A percentile compares a stretch with the other conserved stretches of the same genome.
These are phyloP conservation scores for Blakeslea trispora DNA, from an alignment of 371 early-diverging fungal species.

Conservation along the genomic window DNA sequence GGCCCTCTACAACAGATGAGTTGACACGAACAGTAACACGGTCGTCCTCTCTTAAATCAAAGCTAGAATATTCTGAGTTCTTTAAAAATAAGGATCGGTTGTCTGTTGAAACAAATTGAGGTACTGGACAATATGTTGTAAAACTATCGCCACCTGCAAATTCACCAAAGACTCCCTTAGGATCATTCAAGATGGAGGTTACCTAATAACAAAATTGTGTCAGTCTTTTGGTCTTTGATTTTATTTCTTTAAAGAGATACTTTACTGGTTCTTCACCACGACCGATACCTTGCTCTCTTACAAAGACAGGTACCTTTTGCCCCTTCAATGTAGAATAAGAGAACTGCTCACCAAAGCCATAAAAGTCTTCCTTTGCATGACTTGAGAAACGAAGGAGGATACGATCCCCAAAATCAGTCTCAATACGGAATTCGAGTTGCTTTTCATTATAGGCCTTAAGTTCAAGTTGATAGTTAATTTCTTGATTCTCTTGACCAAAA, in stretches of 20 bases:
- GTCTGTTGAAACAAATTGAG: slow-evolving; percentile 46
- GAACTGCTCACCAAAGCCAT: slow-evolving; percentile 54
- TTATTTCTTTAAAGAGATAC: background rate
- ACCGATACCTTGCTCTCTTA: slow-evolving; percentile 43
- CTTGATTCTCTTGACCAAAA: slow-evolving; percentile 19
- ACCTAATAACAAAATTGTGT: background rate
- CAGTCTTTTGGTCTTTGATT: background rate
- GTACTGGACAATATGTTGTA: slow-evolving; percentile 40
- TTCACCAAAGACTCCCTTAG: slow-evolving; percentile 28
- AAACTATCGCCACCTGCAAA: slow-evolving; percentile 33
- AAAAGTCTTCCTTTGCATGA: slow-evolving; percentile 37
- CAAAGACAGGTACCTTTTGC: slow-evolving; percentile 48
- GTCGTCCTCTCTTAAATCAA: slow-evolving; percentile 37
- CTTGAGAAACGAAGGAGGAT: slow-evolving; percentile 26
- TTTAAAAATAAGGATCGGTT: slow-evolving; percentile 40
- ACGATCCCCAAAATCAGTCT: slow-evolving; percentile 15
- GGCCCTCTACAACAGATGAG: slow-evolving; percentile 18
- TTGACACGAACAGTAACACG: slow-evolving; percentile 36
- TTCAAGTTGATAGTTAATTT: background rate
- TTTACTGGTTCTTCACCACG: slow-evolving; percentile 34
- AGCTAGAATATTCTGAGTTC: slow-evolving; percentile 42
- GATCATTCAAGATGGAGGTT: slow-evolving; percentile 27
- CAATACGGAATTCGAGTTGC: slow-evolving; percentile 14
- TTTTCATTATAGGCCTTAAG: slow-evolving; percentile 12
- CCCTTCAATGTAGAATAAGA: slow-evolving; percentile 40